Percentiles rank a stretch among this genome's conserved stretches.
Evolutionary conservation across 2,329 filamentous ascomycete genomes (phyloP).

Genomic region (Ramularia endophylla): DNA sequence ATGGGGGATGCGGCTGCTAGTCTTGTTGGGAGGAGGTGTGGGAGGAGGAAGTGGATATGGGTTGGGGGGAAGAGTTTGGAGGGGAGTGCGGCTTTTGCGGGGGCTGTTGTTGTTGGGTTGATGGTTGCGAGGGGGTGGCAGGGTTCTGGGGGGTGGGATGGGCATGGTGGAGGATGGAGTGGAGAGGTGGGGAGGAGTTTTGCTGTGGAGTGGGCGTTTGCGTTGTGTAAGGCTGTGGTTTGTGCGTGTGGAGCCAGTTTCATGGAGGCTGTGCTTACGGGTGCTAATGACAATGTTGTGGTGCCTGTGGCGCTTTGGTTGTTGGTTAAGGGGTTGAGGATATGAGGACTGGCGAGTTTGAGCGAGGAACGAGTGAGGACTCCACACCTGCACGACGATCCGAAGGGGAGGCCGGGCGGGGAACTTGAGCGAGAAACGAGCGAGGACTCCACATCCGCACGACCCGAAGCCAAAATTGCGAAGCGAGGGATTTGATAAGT

Average conservation of each 20-base stretch:
- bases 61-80: slow-evolving; percentile 93
- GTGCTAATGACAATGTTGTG: slow-evolving; percentile 97
- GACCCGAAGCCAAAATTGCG: no score
- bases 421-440: no score
- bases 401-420: no score
- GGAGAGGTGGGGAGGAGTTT: slow-evolving; percentile 2
- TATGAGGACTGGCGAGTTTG: slow-evolving; percentile 35
- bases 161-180: slow-evolving; percentile 10
- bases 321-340: slow-evolving; percentile 70
- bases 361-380: background rate
- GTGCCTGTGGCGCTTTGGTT: slow-evolving; percentile 92
- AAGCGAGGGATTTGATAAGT: no score
- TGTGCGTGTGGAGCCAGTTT: slow-evolving; percentile 79
- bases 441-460: no score
- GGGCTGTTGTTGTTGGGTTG: slow-evolving; percentile 71
- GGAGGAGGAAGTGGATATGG: slow-evolving; percentile 90
- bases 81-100: slow-evolving; percentile 72
- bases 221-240: slow-evolving; percentile 55
- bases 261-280: slow-evolving; percentile 91
- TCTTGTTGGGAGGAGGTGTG: slow-evolving; percentile 79
- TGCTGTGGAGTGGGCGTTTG: slow-evolving; percentile 20
- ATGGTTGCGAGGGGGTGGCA: slow-evolving; percentile 68
- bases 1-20: slow-evolving; percentile 92
- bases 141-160: slow-evolving; percentile 63
- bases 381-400: no score